A percentile compares a stretch with the other conserved stretches of the same genome.
These are phyloP conservation scores for Rhododendron vialii DNA, from an alignment of 148 eudicot genomes.

Conservation along the genomic window DNA sequence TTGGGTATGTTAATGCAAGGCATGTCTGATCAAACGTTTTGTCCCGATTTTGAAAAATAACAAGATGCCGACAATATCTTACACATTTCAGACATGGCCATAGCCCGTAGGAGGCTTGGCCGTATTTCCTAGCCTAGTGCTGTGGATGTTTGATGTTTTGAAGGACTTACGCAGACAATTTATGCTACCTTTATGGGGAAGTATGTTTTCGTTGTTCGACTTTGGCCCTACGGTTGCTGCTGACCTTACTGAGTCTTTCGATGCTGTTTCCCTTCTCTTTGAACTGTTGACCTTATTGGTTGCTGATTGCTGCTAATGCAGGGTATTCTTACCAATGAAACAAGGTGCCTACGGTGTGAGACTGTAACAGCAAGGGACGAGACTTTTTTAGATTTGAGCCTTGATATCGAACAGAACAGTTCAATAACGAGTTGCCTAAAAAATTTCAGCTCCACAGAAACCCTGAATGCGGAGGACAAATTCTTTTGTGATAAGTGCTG, in stretches of 20 bases:
- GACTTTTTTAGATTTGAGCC: slow-evolving; percentile 79
- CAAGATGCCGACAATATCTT: not conserved
- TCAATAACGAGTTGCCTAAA: slow-evolving; percentile 80
- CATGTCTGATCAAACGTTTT: not conserved
- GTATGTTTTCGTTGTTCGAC: not conserved
- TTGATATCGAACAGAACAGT: slow-evolving; percentile 88
- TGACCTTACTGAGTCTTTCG: not conserved
- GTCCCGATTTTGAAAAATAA: not conserved
- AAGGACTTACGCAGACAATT: not conserved
- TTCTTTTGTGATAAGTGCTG: slow-evolving; percentile 91
- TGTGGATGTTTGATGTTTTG: not conserved
- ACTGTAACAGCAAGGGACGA: slow-evolving; percentile 91
- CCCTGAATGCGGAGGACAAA: slow-evolving; percentile 91
- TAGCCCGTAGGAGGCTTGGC: not conserved
- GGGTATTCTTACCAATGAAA: slow-evolving; percentile 86
- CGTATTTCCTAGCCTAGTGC: not conserved
- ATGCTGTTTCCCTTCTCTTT: not conserved
- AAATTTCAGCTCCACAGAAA: slow-evolving; percentile 88
- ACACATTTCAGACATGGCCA: not conserved
- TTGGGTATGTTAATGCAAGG: not conserved
- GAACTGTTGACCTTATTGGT: not conserved
- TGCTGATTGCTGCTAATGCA: slow-evolving; percentile 18
- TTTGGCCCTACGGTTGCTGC: not conserved
- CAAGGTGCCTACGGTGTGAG: slow-evolving; percentile 84
- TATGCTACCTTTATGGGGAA: not conserved